Base-by-base conservation (phyloP, 441 rosid species). In the Euphorbia corollata region DNA sequence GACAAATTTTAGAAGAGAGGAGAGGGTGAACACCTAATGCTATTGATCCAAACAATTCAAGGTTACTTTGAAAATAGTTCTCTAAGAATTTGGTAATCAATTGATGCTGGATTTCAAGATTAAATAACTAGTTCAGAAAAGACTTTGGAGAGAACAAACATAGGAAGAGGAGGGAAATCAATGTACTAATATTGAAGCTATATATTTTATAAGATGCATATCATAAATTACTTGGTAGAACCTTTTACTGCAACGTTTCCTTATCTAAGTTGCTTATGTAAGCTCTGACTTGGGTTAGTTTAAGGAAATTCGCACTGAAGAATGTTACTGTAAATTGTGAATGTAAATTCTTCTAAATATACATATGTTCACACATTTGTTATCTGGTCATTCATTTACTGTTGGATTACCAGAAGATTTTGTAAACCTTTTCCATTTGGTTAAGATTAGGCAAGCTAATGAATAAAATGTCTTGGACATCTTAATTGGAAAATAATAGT, bases 371-470 rank as follows among this genome's bases (percentile, higher is more conserved):
- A 54, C 5, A 8, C 58, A 54, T n/a, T 16, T 50, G 54, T 50
- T 18, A 8, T 2, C 22, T 50, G 0, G 18, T 50, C 53, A 48
- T 48, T 48, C 53, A 48, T 5, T 50, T 50, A 50, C 54, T 50
- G 54, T 50, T 50, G 20, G 54, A 50, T 50, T 6, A 50, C 54
- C 54, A 50, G 54, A 50, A 50, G 54, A 50, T 50, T 50, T 50
- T 50, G 54, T 20, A 50, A 50, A 7, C 16, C 20, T 36, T 50
- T 50, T 50, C 54, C 18, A 16, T 41, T 8, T 4, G 15, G 47
- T 50, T 50, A 50, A 5, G 20, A 50, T 16, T 50, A n/a, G 20
- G 18, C 54, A 18, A 50, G 18, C 41, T 1, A 4, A 50, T 50
- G 54, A 50, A n/a, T 5, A 50, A 50, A 16, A 18, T n/a, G 53